Percentiles rank a stretch among this genome's conserved stretches.
These are phyloP conservation scores for Collybia nuda DNA, from an alignment of 768 basidiomycete genomes.

Conservation along the genomic window DNA sequence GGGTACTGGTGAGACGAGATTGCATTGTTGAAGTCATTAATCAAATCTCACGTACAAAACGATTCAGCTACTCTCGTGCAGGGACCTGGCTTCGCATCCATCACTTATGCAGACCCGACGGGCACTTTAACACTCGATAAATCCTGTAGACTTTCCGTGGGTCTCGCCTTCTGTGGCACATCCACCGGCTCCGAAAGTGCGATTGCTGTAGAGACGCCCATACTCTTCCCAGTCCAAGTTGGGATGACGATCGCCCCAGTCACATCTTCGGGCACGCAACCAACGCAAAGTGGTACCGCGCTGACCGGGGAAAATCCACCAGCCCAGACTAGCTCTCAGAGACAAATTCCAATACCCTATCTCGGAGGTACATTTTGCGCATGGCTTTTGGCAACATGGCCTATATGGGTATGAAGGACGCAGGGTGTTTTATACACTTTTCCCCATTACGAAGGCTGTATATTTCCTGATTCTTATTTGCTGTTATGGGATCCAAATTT, in stretches of 20 bases:
- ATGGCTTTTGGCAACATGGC: too few relatives aligned
- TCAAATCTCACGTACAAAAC: neutral
- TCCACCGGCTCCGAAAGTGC: conserved; percentile 14
- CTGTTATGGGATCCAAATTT: too few relatives aligned
- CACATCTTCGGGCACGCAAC: neutral
- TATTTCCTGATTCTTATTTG: too few relatives aligned
- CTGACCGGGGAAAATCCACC: too few relatives aligned
- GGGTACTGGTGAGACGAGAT: conserved; percentile 17
- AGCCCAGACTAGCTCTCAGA: too few relatives aligned
- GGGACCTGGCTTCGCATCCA: conserved; percentile 18
- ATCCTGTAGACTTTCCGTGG: conserved; percentile 15
- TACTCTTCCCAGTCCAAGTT: conserved; percentile 11
- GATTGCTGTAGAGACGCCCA: conserved; percentile 16
- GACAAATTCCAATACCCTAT: too few relatives aligned
- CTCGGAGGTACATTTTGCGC: too few relatives aligned
- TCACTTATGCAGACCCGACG: conserved; percentile 14
- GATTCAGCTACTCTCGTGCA: conserved; percentile 24
- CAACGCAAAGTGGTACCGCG: too few relatives aligned
- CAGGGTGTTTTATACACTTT: too few relatives aligned
- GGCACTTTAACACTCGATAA: conserved; percentile 6
- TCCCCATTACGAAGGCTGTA: too few relatives aligned
- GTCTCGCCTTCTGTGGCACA: conserved; percentile 17
- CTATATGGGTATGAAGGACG: too few relatives aligned
- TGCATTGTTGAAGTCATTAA: neutral
- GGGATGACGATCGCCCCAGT: conserved; percentile 11